Percentiles rank a stretch among this genome's conserved stretches.
Conservation (phyloP, 2,329 filamentous ascomycete species). For the Epichloe typhina region DNA sequence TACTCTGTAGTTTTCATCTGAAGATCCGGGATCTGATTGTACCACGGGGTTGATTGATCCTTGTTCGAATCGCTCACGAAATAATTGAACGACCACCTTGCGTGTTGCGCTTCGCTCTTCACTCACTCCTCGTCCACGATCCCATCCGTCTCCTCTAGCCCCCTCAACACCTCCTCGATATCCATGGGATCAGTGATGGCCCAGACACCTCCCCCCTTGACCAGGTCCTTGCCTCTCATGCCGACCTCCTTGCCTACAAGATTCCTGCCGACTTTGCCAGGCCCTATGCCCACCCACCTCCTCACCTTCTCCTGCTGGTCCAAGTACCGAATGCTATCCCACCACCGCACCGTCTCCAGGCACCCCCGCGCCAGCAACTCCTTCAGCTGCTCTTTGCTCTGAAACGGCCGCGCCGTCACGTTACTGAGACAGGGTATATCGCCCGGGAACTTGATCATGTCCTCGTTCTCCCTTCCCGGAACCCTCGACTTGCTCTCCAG, state of each 20-base stretch:
- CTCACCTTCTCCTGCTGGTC: slow-evolving; percentile 71
- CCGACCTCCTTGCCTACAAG: slow-evolving; percentile 92
- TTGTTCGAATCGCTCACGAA: too few relatives aligned
- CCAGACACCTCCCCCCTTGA: slow-evolving; percentile 83
- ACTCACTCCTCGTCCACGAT: slow-evolving; percentile 33
- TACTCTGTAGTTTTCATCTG: too few relatives aligned
- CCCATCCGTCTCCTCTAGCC: slow-evolving; percentile 50
- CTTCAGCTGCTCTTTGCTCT: slow-evolving; percentile 59
- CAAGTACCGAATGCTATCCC: slow-evolving; percentile 81
- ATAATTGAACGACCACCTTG: background rate
- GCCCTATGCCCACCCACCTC: slow-evolving; percentile 84
- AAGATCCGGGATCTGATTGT: too few relatives aligned
- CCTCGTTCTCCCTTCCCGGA: slow-evolving; percentile 39
- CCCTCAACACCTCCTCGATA: slow-evolving; percentile 54
- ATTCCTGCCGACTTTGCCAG: slow-evolving; percentile 86
- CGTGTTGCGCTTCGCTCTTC: too few relatives aligned
- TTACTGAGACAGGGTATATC: slow-evolving; percentile 72
- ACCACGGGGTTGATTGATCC: too few relatives aligned
- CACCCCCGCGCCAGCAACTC: slow-evolving; percentile 69
- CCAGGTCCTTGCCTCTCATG: slow-evolving; percentile 61
- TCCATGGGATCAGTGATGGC: slow-evolving; percentile 71
- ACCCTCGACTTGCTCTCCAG: slow-evolving; percentile 46
- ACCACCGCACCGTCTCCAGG: slow-evolving; percentile 89
- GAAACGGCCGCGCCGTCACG: slow-evolving; percentile 67
- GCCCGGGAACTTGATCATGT: slow-evolving; percentile 64